Base-by-base conservation (phyloP, 805 yeast species). In the Schwanniomyces occidentalis region DNA sequence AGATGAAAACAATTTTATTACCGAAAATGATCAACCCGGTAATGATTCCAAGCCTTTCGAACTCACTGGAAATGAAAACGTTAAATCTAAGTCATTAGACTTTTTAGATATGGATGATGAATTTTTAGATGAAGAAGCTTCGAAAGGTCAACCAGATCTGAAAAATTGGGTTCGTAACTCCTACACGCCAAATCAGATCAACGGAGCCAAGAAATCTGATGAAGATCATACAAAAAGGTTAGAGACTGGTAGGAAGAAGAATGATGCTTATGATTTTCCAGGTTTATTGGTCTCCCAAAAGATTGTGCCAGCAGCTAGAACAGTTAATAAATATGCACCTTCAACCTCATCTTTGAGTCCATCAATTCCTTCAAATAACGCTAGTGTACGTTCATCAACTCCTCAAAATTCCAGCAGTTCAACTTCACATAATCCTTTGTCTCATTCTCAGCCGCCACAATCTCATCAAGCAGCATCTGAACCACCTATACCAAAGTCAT, bases 241-340 rank as follows among this genome's bases (percentile, higher is more conserved):
- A 20, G 22, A 20, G 9, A 8, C 9, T 8, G 22, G 9, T 7
- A 80, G 80, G 54, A 73, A 74, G 47, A 80, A 78, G 52, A 74
- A 81, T n/a, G 87, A 82, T 59, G 88, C 89, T 0, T 84, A 82
- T 47, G 93, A 84, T 50, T 82, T 84, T 49, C 91, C 91, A 1
- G 61, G 66, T 14, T 77, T 69, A 28, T 52, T 84, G 27, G 58
- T 82, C 8, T 60, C 71, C 2, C 65, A 65, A 49, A 48, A 41
- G 45, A 26, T 63, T 38, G 42, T 67, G 54, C 62, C 75, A 49
- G 48, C 72, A 44, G 43, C 71, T 54, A 28, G 75, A 53, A 34
- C 57, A 45, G 18, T 63, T 48, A 34, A 47, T 51, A 31, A 51
- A 42, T 45, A 53, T 35, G 46, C 60, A 0, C 41, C 40, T 14